These are phyloP conservation scores for Bipolaris cookei DNA, from an alignment of 2,329 filamentous ascomycete genomes.

Conservation along the genomic window DNA sequence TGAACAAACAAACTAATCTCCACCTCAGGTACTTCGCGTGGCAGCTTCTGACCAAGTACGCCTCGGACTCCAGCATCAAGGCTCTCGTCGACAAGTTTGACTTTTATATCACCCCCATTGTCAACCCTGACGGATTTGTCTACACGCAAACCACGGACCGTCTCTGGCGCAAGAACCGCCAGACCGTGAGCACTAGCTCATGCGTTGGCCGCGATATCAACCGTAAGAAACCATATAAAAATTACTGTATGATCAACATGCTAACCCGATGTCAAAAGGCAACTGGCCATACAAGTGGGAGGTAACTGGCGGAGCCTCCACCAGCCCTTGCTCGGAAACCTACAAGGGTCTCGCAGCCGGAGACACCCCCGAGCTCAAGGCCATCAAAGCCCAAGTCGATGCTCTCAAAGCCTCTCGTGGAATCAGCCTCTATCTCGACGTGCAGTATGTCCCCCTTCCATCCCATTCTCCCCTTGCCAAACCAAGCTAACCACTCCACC, in stretches of 20 bases:
- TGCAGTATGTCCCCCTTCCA: conserved; percentile 59
- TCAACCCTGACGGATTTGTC: conserved; percentile 42
- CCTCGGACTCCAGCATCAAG: conserved; percentile 40
- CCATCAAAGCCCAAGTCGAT: conserved; percentile 53
- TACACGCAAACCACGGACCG: conserved; percentile 50
- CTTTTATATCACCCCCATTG: conserved; percentile 41
- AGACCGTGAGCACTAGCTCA: conserved; percentile 38
- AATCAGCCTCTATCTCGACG: conserved; percentile 68
- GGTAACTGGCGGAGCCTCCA: conserved; percentile 43
- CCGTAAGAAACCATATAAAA: conserved; percentile 18
- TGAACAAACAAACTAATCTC: not conserved
- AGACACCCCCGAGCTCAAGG: conserved; percentile 45
- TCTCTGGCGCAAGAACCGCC: conserved; percentile 51
- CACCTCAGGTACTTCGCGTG: conserved; percentile 39
- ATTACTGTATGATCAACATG: not conserved
- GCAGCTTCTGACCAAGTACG: conserved; percentile 47
- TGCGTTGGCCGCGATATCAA: conserved; percentile 50
- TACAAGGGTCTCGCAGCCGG: conserved; percentile 45
- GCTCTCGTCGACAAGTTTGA: conserved; percentile 47
- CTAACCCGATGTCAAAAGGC: not conserved
- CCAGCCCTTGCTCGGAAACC: conserved; percentile 47
- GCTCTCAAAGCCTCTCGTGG: conserved; percentile 53
- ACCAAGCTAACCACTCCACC: not conserved
- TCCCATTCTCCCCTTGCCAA: not conserved
- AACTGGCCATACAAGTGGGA: conserved; percentile 51